A percentile compares a stretch with the other conserved stretches of the same genome.
Conservation (phyloP, 176 grass and related monocot species). For the Melocanna baccifera region DNA sequence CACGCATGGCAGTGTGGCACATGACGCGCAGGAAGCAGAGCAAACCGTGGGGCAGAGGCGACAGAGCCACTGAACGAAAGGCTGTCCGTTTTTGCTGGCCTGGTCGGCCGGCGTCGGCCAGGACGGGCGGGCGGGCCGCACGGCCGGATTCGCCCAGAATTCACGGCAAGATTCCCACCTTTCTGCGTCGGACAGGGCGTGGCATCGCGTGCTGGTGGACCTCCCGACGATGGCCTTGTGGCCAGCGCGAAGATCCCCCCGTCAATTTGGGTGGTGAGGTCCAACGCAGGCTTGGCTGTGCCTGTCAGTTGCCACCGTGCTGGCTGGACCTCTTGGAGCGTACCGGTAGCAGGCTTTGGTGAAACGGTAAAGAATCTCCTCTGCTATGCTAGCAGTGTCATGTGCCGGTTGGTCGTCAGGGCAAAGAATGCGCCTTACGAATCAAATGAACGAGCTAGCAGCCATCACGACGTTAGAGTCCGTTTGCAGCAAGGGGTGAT, state of each 20-base stretch:
- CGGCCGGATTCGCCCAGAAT: background rate
- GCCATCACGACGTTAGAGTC: too few species aligned
- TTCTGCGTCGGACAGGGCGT: background rate
- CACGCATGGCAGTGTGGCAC: background rate
- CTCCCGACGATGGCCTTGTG: background rate
- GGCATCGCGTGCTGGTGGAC: background rate
- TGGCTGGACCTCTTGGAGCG: background rate
- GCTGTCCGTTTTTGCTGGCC: background rate
- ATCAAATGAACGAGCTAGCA: too few species aligned
- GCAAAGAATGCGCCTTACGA: background rate
- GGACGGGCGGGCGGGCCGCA: background rate
- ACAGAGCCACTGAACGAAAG: background rate
- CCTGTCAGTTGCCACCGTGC: background rate
- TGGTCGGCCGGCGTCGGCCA: background rate
- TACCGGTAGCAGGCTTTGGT: background rate
- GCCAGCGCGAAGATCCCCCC: background rate
- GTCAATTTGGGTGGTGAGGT: background rate
- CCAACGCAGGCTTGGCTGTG: background rate
- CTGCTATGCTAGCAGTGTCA: background rate
- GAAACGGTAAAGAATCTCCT: conserved; percentile 8
- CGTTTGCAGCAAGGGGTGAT: too few species aligned
- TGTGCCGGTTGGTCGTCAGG: background rate
- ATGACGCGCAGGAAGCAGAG: background rate
- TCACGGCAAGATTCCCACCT: conserved; percentile 2
- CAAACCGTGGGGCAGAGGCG: background rate